Evolutionary conservation across 1,284 basidiomycete genomes (phyloP).

Genomic region (Golubevia pallescens): DNA sequence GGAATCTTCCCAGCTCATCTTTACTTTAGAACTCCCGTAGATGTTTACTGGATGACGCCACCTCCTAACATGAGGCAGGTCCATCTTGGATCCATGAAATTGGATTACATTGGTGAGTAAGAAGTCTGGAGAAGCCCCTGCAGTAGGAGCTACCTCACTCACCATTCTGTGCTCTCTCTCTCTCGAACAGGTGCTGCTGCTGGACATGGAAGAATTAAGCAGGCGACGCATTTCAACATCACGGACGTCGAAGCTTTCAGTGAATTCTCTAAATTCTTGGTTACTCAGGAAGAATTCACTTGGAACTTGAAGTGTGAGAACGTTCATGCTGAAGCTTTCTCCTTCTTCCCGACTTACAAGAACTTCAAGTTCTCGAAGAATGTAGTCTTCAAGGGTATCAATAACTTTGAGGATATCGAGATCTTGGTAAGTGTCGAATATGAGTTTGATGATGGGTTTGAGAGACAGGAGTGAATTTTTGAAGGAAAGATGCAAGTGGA

Average conservation of each 20-base stretch:
- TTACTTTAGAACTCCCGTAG: slow-evolving; percentile 53
- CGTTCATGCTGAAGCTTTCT: slow-evolving; percentile 56
- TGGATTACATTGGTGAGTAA: slow-evolving; percentile 37
- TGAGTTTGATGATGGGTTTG: no score
- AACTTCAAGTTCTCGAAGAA: slow-evolving; percentile 51
- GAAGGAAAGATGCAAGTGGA: no score
- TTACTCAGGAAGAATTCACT: slow-evolving; percentile 53
- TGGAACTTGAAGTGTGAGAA: slow-evolving; percentile 55
- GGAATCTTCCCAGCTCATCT: slow-evolving; percentile 62
- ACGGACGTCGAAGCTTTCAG: slow-evolving; percentile 38
- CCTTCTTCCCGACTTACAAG: slow-evolving; percentile 57
- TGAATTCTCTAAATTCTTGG: slow-evolving; percentile 52
- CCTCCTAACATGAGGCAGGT: slow-evolving; percentile 43
- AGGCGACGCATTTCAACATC: slow-evolving; percentile 53
- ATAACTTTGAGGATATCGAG: slow-evolving; percentile 56
- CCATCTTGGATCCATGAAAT: slow-evolving; percentile 41
- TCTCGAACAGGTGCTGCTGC: no score
- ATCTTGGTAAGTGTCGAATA: no score
- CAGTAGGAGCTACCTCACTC: no score
- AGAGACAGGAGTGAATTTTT: no score
- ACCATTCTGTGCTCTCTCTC: no score
- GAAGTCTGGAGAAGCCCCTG: no score
- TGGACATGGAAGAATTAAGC: slow-evolving; percentile 52
- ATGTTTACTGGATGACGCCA: slow-evolving; percentile 53
- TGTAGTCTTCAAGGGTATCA: slow-evolving; percentile 55